Evolutionary conservation across 306 rosid genomes (phyloP), one percentile per base, ranked within the genome.

Genomic region (Vigna unguiculata): DNA sequence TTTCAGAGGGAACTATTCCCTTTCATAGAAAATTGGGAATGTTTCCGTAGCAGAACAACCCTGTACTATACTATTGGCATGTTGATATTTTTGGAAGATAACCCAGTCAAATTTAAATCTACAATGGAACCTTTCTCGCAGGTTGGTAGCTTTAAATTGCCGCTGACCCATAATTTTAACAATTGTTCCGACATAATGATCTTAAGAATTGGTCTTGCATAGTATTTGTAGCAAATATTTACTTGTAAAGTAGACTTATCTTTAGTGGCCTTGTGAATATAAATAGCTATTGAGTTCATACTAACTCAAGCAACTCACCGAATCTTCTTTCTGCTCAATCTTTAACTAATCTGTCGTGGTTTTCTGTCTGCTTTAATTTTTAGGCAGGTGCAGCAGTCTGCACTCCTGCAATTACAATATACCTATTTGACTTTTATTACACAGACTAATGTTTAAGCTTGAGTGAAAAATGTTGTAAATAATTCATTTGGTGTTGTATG

Each of bases 81-180:
- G 74, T n/a, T 85, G 81, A 21, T 85, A 17, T 81, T 85, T 79
- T 74, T 81, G 79, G 88, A 85, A 64, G 88, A 85, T 70, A 85
- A 73, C 82, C 77, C 28, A 1, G 40, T 78, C 57, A 85, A 75
- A 57, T 85, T 85, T 60, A 81, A 82, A 76, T 85, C 88, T 64
- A 79, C 84, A 55, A 74, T 85, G 88, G 86, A 81, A 55, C 79
- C 83, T 54, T 80, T 85, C 21, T 68, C 69, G 34, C 86, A 78
- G 88, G 88, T 85, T 68, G 71, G 85, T 73, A 52, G 46, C 81
- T 51, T 69, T 34, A 15, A 13, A 49, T 71, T 76, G 19, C 45
- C 20, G 16, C 21, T 30, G 12, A 60, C 8, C 45, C 22, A 7
- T 30, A 16, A 16, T 60, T 13, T 9, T 19, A 60, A 60, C 14